Percentiles rank a stretch among this genome's conserved stretches.
phyloP scores from a whole-genome alignment of 1,139 yeast species.

The Petasospora fabianii region DNA sequence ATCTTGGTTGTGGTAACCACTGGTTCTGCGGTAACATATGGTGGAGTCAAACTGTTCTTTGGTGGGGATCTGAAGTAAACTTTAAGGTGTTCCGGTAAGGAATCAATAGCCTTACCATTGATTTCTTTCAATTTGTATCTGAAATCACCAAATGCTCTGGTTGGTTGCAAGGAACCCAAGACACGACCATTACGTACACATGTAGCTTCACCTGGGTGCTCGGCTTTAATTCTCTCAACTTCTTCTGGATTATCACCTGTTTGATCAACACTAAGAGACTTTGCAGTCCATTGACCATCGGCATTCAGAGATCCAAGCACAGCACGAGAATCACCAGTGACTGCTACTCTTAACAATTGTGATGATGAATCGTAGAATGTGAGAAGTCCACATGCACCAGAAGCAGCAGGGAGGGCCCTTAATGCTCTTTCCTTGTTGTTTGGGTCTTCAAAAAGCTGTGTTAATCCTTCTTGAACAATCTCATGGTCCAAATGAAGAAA shows the following conservation, averaged over 20 bases:
- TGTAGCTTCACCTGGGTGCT: constrained; percentile 88
- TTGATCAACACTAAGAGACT: constrained; percentile 84
- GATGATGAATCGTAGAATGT: constrained; percentile 81
- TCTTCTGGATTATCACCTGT: constrained; percentile 91
- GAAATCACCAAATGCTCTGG: constrained; percentile 97
- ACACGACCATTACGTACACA: constrained; percentile 87
- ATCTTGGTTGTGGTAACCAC: constrained; percentile 82
- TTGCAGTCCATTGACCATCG: constrained; percentile 78
- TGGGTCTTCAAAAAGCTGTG: constrained; percentile 61
- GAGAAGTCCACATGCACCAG: constrained; percentile 91
- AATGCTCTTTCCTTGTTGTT: constrained; percentile 47
- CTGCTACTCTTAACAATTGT: constrained; percentile 78
- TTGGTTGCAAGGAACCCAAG: constrained; percentile 92
- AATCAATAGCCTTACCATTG: constrained; percentile 38
- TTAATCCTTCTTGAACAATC: constrained; percentile 73
- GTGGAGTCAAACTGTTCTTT: constrained; percentile 78
- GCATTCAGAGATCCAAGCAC: constrained; percentile 70
- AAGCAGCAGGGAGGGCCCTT: constrained; percentile 82
- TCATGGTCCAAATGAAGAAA: constrained; percentile 83
- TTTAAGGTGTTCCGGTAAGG: constrained; percentile 74
- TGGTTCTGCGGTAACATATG: constrained; percentile 96
- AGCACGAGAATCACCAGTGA: constrained; percentile 95
- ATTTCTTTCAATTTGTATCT: constrained; percentile 76
- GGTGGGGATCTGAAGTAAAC: constrained; percentile 86
- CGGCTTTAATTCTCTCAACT: constrained; percentile 75